phyloP scores from a whole-genome alignment of 805 yeast genomes.

The Geotrichum ghanense region DNA sequence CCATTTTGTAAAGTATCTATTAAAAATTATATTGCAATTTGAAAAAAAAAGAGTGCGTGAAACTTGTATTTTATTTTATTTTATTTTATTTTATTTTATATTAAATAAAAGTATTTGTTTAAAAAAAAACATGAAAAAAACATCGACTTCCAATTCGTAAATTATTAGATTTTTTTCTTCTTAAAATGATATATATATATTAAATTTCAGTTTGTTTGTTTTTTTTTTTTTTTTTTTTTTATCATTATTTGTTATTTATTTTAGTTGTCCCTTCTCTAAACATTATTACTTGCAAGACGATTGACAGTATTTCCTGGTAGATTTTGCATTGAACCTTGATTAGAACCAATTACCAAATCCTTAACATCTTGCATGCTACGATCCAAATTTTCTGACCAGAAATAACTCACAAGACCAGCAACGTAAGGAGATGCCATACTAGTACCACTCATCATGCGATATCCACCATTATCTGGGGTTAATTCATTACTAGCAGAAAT shows the following conservation, averaged over 20 bases:
- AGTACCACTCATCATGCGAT: constrained; percentile 58
- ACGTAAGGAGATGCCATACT: constrained; percentile 98
- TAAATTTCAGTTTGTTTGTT: too few species aligned
- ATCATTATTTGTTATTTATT: not conserved
- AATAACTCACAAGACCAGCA: constrained; percentile 84
- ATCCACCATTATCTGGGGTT: constrained; percentile 16
- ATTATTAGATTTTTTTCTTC: too few species aligned
- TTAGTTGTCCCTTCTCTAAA: not conserved
- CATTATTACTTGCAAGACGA: constrained; percentile 16
- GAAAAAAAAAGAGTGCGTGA: too few species aligned
- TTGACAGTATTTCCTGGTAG: constrained; percentile 11
- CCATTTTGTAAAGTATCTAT: too few species aligned
- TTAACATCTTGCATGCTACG: constrained; percentile 11
- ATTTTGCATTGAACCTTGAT: constrained; percentile 9
- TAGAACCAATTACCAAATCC: constrained; percentile 10
- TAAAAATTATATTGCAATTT: too few species aligned
- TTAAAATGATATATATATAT: too few species aligned
- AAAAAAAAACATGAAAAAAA: too few species aligned
- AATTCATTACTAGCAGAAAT: constrained; percentile 37
- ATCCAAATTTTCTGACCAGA: constrained; percentile 74
- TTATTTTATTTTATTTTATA: too few species aligned
- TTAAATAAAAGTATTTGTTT: too few species aligned
- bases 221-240: too few species aligned
- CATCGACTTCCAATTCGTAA: too few species aligned
- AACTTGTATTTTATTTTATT: too few species aligned